Percentiles rank a stretch among this genome's conserved stretches.
Conservation (phyloP, 2,329 filamentous ascomycete species). For the Claviceps sp. region DNA sequence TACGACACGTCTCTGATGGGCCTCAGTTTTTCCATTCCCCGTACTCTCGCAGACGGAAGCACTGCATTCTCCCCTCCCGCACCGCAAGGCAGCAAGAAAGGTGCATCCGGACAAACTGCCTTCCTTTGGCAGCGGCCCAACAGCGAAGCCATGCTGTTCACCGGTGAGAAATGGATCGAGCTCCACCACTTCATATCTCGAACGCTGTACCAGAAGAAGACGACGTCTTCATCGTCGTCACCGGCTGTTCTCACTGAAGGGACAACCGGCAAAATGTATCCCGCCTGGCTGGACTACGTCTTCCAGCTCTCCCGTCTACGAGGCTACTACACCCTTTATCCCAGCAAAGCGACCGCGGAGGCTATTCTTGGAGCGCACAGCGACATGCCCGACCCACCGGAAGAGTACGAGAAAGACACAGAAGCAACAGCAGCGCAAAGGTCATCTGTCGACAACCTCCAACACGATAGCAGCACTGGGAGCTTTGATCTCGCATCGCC, state of each 20-base stretch:
- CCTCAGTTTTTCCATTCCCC: conserved; percentile 66
- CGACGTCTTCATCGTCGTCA: conserved; percentile 15
- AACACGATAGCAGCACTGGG: conserved; percentile 18
- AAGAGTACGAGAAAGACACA: conserved; percentile 40
- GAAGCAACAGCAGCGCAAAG: neutral
- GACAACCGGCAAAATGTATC: conserved; percentile 51
- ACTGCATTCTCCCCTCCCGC: conserved; percentile 36
- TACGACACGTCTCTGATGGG: conserved; percentile 52
- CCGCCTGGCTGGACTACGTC: conserved; percentile 67
- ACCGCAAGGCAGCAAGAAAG: conserved; percentile 8
- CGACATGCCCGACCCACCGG: conserved; percentile 59
- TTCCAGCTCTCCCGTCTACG: conserved; percentile 62
- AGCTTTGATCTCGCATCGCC: conserved; percentile 30
- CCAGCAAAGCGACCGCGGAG: conserved; percentile 39
- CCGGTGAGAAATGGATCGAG: conserved; percentile 77
- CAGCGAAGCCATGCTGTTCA: conserved; percentile 68
- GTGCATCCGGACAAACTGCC: conserved; percentile 27
- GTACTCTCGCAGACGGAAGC: conserved; percentile 46
- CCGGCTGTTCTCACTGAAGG: conserved; percentile 36
- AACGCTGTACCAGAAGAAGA: conserved; percentile 34
- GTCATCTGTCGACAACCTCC: conserved; percentile 11
- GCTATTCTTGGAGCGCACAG: conserved; percentile 61
- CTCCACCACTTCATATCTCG: conserved; percentile 67
- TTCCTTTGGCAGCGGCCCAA: conserved; percentile 81
- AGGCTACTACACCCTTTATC: conserved; percentile 72